These are phyloP conservation scores for Candida golubevii DNA, from an alignment of 805 yeast species.

Conservation along the genomic window DNA sequence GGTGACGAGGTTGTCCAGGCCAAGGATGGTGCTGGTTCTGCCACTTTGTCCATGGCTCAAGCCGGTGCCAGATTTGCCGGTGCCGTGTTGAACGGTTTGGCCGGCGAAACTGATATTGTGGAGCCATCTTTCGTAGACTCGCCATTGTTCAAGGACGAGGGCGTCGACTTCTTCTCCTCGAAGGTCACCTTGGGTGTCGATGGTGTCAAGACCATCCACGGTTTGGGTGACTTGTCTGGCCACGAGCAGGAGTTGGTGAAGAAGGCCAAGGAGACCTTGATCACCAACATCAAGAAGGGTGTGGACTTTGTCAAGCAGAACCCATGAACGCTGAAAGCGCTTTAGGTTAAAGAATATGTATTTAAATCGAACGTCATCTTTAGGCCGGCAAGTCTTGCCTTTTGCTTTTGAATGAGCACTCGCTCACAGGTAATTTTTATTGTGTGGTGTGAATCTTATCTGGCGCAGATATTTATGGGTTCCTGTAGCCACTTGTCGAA, in stretches of 20 bases:
- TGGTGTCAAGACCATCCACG: constrained; percentile 81
- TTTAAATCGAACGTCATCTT: neutral
- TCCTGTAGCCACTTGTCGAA: too few species aligned
- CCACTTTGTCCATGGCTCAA: constrained; percentile 89
- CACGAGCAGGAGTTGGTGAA: constrained; percentile 83
- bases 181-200: constrained; percentile 89
- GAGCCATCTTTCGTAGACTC: constrained; percentile 75
- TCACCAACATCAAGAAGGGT: constrained; percentile 92
- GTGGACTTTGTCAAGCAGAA: constrained; percentile 73
- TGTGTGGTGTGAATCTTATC: too few species aligned
- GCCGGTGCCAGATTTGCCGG: constrained; percentile 79
- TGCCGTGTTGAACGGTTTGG: constrained; percentile 59
- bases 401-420: too few species aligned
- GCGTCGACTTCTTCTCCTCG: constrained; percentile 95
- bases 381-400: neutral
- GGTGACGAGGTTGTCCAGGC: constrained; percentile 96
- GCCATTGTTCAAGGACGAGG: constrained; percentile 79
- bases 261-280: constrained; percentile 82
- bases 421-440: too few species aligned
- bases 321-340: constrained; percentile 39
- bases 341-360: neutral
- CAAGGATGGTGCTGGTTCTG: constrained; percentile 91
- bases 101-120: constrained; percentile 59
- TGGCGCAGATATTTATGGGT: too few species aligned
- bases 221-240: constrained; percentile 63